Conservation (phyloP, 306 rosid genomes). For the Rosa multiflora region DNA sequence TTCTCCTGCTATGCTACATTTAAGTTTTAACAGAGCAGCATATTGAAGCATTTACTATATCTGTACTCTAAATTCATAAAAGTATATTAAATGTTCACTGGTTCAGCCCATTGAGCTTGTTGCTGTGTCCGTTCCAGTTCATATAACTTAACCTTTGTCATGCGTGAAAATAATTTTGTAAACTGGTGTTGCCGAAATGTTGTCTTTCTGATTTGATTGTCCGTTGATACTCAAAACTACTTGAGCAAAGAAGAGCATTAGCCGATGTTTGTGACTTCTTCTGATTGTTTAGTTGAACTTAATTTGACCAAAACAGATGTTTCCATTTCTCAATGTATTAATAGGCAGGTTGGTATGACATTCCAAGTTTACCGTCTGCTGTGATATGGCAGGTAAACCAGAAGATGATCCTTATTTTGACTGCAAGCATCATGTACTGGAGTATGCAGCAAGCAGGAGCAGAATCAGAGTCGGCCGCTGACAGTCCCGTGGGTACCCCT, state of each 20-base stretch:
- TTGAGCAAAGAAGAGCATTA: not conserved
- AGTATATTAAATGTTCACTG: not conserved
- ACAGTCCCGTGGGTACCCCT: slow-evolving; percentile 34
- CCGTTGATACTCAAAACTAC: too few relatives aligned
- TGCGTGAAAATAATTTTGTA: too few relatives aligned
- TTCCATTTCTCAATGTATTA: not conserved
- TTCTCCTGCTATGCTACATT: not conserved
- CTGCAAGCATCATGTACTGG: slow-evolving; percentile 99
- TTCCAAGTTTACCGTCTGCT: slow-evolving; percentile 8
- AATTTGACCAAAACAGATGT: not conserved
- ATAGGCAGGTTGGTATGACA: not conserved
- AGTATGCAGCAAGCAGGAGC: slow-evolving; percentile 68
- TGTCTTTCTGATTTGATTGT: too few relatives aligned
- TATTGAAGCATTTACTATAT: not conserved
- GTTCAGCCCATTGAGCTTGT: too few relatives aligned
- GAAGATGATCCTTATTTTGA: slow-evolving; percentile 91
- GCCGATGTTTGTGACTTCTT: not conserved
- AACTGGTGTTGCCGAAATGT: too few relatives aligned
- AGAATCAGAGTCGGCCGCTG: slow-evolving; percentile 29
- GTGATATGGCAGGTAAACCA: slow-evolving; percentile 66
- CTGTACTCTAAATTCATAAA: not conserved
- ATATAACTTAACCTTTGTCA: too few relatives aligned
- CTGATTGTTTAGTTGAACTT: slow-evolving; percentile 1
- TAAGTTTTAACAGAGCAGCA: slow-evolving; percentile 8
- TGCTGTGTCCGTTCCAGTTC: too few relatives aligned